Evolutionary conservation across 2,329 filamentous ascomycete genomes (phyloP).

Genomic region (Calonectria honghensis): DNA sequence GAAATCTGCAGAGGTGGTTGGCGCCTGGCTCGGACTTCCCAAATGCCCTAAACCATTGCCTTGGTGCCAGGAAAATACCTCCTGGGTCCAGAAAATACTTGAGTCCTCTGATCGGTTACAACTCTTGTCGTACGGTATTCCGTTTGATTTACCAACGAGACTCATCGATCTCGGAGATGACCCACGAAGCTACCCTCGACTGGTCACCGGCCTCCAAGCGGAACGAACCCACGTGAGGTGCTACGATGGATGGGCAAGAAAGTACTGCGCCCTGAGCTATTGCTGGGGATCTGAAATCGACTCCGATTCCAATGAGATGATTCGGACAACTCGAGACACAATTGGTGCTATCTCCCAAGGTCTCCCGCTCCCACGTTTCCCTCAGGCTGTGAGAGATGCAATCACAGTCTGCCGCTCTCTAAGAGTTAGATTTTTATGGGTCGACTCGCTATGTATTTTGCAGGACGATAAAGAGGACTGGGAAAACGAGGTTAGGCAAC

Average conservation of each 20-base stretch:
- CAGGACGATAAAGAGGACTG: not conserved
- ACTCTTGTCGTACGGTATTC: not conserved
- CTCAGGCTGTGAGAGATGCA: not conserved
- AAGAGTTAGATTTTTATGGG: not conserved
- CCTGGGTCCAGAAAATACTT: not conserved
- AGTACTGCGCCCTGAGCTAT: constrained; percentile 11
- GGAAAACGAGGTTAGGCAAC: not conserved
- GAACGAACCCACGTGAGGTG: not conserved
- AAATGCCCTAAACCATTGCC: not conserved
- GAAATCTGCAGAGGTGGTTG: not conserved
- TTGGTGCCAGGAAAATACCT: not conserved
- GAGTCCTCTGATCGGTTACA: not conserved
- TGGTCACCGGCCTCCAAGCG: not conserved
- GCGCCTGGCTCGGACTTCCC: constrained; percentile 1
- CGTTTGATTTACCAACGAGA: not conserved
- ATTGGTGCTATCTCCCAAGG: not conserved
- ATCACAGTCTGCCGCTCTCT: constrained; percentile 13
- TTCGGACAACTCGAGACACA: not conserved
- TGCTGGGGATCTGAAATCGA: not conserved
- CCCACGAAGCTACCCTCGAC: not conserved
- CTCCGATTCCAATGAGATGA: not conserved
- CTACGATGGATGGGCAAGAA: not conserved
- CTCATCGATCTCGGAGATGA: constrained; percentile 5
- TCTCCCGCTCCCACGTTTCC: not conserved
- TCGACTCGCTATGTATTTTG: constrained; percentile 6